phyloP scores from a whole-genome alignment of 2,329 filamentous ascomycete genomes.

The Escovopsis sp. region DNA sequence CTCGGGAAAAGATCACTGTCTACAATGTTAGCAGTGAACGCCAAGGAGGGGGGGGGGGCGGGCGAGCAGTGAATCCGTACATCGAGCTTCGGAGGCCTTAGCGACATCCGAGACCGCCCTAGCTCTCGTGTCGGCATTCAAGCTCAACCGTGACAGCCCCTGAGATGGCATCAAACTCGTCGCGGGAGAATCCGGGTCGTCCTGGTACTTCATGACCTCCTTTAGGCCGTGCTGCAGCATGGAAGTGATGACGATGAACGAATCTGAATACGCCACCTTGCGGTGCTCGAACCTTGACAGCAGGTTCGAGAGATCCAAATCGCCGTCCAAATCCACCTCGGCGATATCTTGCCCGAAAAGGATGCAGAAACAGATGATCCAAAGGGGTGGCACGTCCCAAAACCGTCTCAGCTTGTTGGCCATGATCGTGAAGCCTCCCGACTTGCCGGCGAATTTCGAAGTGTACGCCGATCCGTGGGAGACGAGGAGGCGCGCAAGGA shows the following conservation, averaged over 20 bases:
- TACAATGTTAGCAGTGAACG: constrained; percentile 7
- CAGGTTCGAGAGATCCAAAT: constrained; percentile 61
- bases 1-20: constrained; percentile 16
- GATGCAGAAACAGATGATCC: constrained; percentile 79
- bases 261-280: constrained; percentile 59
- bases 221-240: constrained; percentile 82
- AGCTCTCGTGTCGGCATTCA: constrained; percentile 13
- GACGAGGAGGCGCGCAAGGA: constrained; percentile 71
- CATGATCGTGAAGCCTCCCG: constrained; percentile 77
- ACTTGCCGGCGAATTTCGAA: constrained; percentile 68
- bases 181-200: constrained; percentile 40
- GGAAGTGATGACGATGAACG: constrained; percentile 61
- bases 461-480: constrained; percentile 69
- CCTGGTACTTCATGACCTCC: constrained; percentile 46
- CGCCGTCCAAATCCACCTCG: constrained; percentile 53
- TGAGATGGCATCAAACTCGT: constrained; percentile 5
- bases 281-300: constrained; percentile 56
- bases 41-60: no score
- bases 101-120: constrained; percentile 46
- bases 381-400: constrained; percentile 75
- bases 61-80: constrained; percentile 24
- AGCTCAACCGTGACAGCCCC: constrained; percentile 2
- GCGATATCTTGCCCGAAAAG: constrained; percentile 74
- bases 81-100: constrained; percentile 38
- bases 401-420: constrained; percentile 66